A percentile compares a stretch with the other conserved stretches of the same genome.
Evolutionary conservation across 495 filamentous ascomycete species (phyloP).

Genomic region (Cryomyces minteri): DNA sequence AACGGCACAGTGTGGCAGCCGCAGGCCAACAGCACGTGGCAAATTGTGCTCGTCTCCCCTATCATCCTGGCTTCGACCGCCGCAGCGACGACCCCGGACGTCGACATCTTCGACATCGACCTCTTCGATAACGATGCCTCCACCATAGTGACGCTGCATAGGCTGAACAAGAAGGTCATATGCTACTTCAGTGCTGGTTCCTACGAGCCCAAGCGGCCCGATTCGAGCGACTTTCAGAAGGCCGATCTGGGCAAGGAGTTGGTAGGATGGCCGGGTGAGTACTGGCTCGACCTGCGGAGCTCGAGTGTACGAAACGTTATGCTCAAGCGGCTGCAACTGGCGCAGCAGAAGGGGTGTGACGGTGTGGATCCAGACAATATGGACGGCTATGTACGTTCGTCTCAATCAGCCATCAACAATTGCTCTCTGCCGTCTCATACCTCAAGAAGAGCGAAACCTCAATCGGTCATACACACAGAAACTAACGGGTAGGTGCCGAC

Average conservation of each 20-base stretch:
- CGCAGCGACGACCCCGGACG: constrained; percentile 18
- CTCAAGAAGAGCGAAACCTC: background rate
- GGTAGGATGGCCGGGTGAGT: constrained; percentile 45
- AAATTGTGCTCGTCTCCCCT: constrained; percentile 21
- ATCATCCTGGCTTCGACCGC: constrained; percentile 26
- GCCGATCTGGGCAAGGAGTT: constrained; percentile 34
- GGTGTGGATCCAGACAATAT: constrained; percentile 59
- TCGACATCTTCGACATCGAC: constrained; percentile 41
- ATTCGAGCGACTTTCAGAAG: constrained; percentile 30
- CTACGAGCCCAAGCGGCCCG: constrained; percentile 39
- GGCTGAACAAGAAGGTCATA: constrained; percentile 35
- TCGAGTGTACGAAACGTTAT: constrained; percentile 41
- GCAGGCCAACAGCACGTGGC: constrained; percentile 9
- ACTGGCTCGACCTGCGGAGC: constrained; percentile 43
- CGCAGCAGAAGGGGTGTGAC: constrained; percentile 42
- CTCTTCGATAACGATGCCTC: constrained; percentile 32
- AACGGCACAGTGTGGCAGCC: constrained; percentile 5
- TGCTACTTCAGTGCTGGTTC: constrained; percentile 60
- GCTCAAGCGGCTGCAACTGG: constrained; percentile 34
- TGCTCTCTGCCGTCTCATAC: no score
- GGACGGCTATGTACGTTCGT: constrained; percentile 33
- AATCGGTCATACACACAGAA: no score
- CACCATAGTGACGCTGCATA: constrained; percentile 29
- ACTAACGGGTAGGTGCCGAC: background rate
- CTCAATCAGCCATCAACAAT: background rate